A percentile compares a stretch with the other conserved stretches of the same genome.
phyloP scores from a whole-genome alignment of 495 filamentous ascomycete species.

The Lasiosphaeris hirsuta region DNA sequence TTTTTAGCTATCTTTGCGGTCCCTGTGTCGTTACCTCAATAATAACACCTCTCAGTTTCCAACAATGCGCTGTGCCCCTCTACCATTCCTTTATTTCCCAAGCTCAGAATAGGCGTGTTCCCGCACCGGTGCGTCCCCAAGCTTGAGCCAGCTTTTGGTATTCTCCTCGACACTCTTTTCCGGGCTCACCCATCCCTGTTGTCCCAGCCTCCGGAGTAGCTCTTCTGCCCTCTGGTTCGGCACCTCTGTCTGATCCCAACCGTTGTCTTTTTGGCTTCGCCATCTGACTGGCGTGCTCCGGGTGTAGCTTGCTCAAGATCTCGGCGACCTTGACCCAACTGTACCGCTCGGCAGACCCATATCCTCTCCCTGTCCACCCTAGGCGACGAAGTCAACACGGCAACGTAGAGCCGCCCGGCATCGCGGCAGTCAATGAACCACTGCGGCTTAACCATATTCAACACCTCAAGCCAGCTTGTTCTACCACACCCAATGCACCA shows the following conservation, averaged over 20 bases:
- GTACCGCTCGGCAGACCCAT: constrained; percentile 30
- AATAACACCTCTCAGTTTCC: background rate
- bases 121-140: constrained; percentile 13
- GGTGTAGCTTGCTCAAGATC: constrained; percentile 31
- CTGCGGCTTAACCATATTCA: constrained; percentile 32
- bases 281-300: constrained; percentile 20
- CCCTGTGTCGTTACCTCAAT: no score
- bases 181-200: constrained; percentile 32
- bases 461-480: constrained; percentile 18
- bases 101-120: constrained; percentile 11
- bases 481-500: constrained; percentile 33
- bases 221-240: constrained; percentile 30
- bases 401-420: constrained; percentile 29
- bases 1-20: no score
- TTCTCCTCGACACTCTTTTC: constrained; percentile 33
- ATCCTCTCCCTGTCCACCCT: constrained; percentile 31
- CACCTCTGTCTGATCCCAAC: constrained; percentile 34
- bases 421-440: constrained; percentile 34
- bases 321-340: constrained; percentile 28
- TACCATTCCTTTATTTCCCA: background rate
- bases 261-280: constrained; percentile 24
- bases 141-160: constrained; percentile 22
- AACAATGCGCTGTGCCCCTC: background rate
- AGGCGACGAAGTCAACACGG: constrained; percentile 24
- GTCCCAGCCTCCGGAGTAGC: constrained; percentile 31